A percentile compares a stretch with the other conserved stretches of the same genome.
phyloP scores from a whole-genome alignment of 2,329 filamentous ascomycete genomes.

The Xylariales sp. region DNA sequence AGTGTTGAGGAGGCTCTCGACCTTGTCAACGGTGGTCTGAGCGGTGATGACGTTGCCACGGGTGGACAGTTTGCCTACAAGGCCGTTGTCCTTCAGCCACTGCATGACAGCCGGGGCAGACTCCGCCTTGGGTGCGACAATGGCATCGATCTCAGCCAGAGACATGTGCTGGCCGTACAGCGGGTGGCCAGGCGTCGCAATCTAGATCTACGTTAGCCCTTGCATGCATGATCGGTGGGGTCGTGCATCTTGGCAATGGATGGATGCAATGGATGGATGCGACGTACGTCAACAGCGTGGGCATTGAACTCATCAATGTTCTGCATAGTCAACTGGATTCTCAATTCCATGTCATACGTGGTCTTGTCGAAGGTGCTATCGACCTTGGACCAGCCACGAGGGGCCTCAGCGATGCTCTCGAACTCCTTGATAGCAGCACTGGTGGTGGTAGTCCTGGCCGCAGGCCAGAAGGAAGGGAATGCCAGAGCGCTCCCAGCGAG shows the following conservation, averaged over 20 bases:
- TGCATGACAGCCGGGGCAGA: neutral
- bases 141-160: neutral
- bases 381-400: constrained; percentile 1
- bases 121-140: constrained; percentile 9
- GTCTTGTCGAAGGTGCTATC: constrained; percentile 1
- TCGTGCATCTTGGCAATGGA: neutral
- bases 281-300: constrained; percentile 2
- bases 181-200: constrained; percentile 4
- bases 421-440: constrained; percentile 3
- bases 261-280: neutral
- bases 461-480: neutral
- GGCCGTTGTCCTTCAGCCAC: constrained; percentile 5
- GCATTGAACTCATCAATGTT: constrained; percentile 5
- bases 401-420: neutral
- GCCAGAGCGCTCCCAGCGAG: neutral
- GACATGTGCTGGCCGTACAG: constrained; percentile 6
- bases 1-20: constrained; percentile 4
- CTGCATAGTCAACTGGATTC: constrained; percentile 3
- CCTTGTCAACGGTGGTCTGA: constrained; percentile 1
- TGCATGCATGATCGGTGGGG: neutral
- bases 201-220: neutral
- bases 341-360: neutral
- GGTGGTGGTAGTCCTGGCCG: neutral
- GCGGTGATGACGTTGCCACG: constrained; percentile 3
- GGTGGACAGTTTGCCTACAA: neutral